Evolutionary conservation across 2,329 filamentous ascomycete species (phyloP), one percentile per base, ranked within the genome.

Genomic region (Apiospora saccharicola): DNA sequence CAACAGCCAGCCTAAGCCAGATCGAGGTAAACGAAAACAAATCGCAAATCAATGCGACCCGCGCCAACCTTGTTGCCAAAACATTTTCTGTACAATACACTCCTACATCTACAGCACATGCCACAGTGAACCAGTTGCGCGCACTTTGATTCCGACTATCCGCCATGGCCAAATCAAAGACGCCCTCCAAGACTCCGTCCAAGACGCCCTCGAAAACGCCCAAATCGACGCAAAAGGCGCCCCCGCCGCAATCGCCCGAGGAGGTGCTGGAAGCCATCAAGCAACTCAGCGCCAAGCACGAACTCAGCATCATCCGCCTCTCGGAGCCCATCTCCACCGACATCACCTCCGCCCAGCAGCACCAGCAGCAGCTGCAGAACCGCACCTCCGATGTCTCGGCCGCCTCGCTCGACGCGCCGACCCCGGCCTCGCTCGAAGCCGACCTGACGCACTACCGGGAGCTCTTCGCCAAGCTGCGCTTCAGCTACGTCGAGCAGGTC

Each of bases 401-500:
- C 75, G 84, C 90, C 73, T 87, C 88, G 34, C 87, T 91, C 74
- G 90, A 92, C 75, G 90, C 88, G 73, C 90, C 90, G 24, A 94
- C 91, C 13, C 94, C 95, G 0, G 89, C 92, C 22, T 92, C 92
- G 24, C 87, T 98, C 10, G 91, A 94, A 75, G 94, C 93, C 41
- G 96, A 98, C 82, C 87, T 98, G 41, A 87, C 89, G 43, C 95
- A 98, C 82, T 98, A 98, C 85, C 94, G 94, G 84, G 95, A 98
- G 83, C 90, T 98, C 26, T 99, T 98, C 83, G 93, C 94, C 57
- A 98, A 99, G 84, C 88, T 98, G 51, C 94, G 96, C 77, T 98
- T 98, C 86, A 97, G 94, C 75, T 98, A 98, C 83, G 93, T 98
- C 77, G 96, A 99, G 83, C 96, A 98, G 86, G 95, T 98, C 74